Base-by-base conservation (phyloP, 768 basidiomycete genomes). In the Suillus alpinus region DNA sequence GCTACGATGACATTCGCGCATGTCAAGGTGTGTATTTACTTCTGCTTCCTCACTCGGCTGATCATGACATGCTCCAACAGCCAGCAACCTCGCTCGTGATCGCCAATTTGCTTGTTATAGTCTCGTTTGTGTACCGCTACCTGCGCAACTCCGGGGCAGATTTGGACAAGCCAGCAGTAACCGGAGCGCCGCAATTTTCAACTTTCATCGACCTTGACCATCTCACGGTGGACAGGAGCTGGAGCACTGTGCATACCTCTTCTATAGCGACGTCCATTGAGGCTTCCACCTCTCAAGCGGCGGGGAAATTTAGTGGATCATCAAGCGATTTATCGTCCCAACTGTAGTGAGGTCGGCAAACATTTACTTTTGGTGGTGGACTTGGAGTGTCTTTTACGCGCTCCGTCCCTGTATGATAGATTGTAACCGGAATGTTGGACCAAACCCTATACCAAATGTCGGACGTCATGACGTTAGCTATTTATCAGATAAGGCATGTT, bases 1-100 rank as follows among this genome's bases (percentile, higher is more conserved):
- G 20, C 57, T 18, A 62, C 71, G 16, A 0, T 67, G 6, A 34
- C 63, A 36, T 61, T 73, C 23, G 71, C 61, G 16, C 69, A 71
- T 37, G 18, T 60, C 14, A 73, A 73, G 70, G 70, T 67, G 26
- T n/a, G 47, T 14, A 34, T 3, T 20, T 23, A 36, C 20, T 36
- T 36, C 13, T 53, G 20, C 2, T n/a, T 36, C 20, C 13, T 53
- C 14, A 36, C n/a, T 53, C 6, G 1, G 6, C 34, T 53, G 20
- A 53, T 23, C 13, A n/a, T 13, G 20, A 13, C 13, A 23, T 36
- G 7, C 8, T 13, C 8, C 34, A 36, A 53, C 16, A 53, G 51
- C n/a, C 51, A 36, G 20, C 51, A 36, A 53, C 20, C 14, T 36
- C 51, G 14, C 7, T 53, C 16, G 8, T 53, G 3, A 36, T 53